Evolutionary conservation across 768 basidiomycete genomes (phyloP).

Genomic region (Gautieria morchelliformis): DNA sequence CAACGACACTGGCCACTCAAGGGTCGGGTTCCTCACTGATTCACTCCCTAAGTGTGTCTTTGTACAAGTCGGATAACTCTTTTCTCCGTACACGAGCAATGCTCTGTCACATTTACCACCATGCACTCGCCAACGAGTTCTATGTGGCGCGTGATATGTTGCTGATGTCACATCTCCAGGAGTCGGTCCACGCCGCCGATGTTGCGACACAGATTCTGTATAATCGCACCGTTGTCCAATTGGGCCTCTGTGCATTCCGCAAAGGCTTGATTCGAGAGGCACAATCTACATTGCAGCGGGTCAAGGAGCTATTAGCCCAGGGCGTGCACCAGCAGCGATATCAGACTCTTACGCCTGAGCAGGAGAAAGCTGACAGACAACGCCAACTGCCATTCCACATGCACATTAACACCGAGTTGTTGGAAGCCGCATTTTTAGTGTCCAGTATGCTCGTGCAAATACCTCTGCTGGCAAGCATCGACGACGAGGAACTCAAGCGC

Average conservation of each 20-base stretch:
- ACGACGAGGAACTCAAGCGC: slow-evolving; percentile 87
- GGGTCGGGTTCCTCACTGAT: slow-evolving; percentile 67
- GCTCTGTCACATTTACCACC: slow-evolving; percentile 95
- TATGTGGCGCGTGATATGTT: slow-evolving; percentile 96
- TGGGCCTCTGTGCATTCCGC: slow-evolving; percentile 95
- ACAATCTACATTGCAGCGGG: slow-evolving; percentile 84
- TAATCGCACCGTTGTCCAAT: slow-evolving; percentile 94
- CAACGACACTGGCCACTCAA: slow-evolving; percentile 46
- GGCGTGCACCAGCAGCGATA: slow-evolving; percentile 91
- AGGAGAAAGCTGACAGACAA: slow-evolving; percentile 93
- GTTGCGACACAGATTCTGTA: slow-evolving; percentile 96
- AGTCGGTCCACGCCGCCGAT: slow-evolving; percentile 92
- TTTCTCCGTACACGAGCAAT: slow-evolving; percentile 93
- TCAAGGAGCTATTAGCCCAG: slow-evolving; percentile 95
- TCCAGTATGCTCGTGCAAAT: slow-evolving; percentile 99
- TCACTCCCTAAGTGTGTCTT: slow-evolving; percentile 79
- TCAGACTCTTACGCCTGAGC: slow-evolving; percentile 78
- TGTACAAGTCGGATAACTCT: slow-evolving; percentile 88
- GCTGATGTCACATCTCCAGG: slow-evolving; percentile 97
- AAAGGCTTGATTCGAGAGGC: slow-evolving; percentile 90
- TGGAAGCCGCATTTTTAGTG: slow-evolving; percentile 95
- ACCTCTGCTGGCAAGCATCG: slow-evolving; percentile 86
- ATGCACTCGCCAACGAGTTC: slow-evolving; percentile 94
- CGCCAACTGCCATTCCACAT: slow-evolving; percentile 98
- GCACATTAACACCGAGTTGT: slow-evolving; percentile 97